A percentile compares a stretch with the other conserved stretches of the same genome.
Conservation (phyloP, 768 basidiomycete species). For the Gautieria morchelliformis region DNA sequence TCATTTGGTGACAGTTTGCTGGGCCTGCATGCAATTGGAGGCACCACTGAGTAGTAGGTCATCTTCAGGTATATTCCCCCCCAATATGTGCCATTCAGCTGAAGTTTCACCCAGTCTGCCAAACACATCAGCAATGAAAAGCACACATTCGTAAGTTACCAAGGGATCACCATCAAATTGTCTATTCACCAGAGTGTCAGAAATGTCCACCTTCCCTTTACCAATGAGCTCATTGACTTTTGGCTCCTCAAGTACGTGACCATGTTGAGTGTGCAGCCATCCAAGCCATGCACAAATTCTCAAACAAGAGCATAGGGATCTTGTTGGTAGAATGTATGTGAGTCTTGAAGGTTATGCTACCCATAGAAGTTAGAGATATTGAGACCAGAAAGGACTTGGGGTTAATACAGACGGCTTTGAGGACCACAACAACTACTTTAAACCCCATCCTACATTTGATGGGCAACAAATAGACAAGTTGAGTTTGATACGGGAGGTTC, state of each 20-base stretch:
- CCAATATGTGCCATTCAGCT: constrained; percentile 50
- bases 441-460: too few relatives aligned
- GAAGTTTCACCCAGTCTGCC: constrained; percentile 60
- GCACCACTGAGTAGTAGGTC: constrained; percentile 80
- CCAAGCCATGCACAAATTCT: constrained; percentile 43
- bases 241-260: constrained; percentile 72
- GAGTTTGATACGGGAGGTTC: too few relatives aligned
- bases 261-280: constrained; percentile 51
- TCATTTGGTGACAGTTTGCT: constrained; percentile 9
- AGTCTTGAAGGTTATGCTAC: constrained; percentile 64
- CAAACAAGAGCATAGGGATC: constrained; percentile 70
- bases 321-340: constrained; percentile 83
- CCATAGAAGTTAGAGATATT: background rate
- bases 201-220: constrained; percentile 63
- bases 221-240: constrained; percentile 70
- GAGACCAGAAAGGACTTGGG: background rate
- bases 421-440: constrained; percentile 76
- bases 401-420: constrained; percentile 49
- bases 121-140: constrained; percentile 15
- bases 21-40: constrained; percentile 24
- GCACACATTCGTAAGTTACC: too few relatives aligned
- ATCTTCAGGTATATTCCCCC: constrained; percentile 90
- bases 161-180: constrained; percentile 90
- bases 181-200: constrained; percentile 70
- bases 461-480: too few relatives aligned